Conservation (phyloP, 768 basidiomycete genomes). For the Tulasnella sp. region DNA sequence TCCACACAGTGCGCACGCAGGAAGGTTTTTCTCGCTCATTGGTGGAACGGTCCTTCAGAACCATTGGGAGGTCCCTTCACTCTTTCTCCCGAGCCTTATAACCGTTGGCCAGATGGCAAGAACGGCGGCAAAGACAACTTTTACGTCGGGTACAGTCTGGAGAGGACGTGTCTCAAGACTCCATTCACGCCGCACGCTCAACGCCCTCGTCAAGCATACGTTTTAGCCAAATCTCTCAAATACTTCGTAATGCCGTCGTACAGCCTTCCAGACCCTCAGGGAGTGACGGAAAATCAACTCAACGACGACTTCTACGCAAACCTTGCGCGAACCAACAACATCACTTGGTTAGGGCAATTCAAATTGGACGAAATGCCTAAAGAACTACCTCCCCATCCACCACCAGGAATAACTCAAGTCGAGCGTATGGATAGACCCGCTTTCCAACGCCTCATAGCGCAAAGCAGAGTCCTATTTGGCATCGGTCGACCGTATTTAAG, state of each 20-base stretch:
- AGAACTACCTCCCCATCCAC: background rate
- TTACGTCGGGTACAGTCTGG: conserved; percentile 26
- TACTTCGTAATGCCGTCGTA: conserved; percentile 9
- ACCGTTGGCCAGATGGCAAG: background rate
- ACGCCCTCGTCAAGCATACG: conserved; percentile 24
- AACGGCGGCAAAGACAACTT: background rate
- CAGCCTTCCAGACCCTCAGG: background rate
- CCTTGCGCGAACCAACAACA: background rate
- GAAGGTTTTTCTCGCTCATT: conserved; percentile 20
- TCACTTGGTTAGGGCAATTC: conserved; percentile 8
- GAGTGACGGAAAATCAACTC: background rate
- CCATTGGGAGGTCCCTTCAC: conserved; percentile 18
- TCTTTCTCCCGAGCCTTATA: conserved; percentile 22
- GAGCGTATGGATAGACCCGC: background rate
- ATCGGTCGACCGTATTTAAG: conserved; percentile 26
- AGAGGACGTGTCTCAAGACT: conserved; percentile 19
- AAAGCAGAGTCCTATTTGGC: conserved; percentile 26
- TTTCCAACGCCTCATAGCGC: background rate
- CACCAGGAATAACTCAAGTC: conserved; percentile 3
- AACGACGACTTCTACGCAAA: background rate
- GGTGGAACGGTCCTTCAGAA: conserved; percentile 12
- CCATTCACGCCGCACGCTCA: background rate
- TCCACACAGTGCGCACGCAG: background rate
- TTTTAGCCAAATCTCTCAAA: conserved; percentile 16
- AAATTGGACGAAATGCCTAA: background rate